These are phyloP conservation scores for Camellia japonica DNA, from an alignment of 148 eudicot genomes.

Conservation along the genomic window DNA sequence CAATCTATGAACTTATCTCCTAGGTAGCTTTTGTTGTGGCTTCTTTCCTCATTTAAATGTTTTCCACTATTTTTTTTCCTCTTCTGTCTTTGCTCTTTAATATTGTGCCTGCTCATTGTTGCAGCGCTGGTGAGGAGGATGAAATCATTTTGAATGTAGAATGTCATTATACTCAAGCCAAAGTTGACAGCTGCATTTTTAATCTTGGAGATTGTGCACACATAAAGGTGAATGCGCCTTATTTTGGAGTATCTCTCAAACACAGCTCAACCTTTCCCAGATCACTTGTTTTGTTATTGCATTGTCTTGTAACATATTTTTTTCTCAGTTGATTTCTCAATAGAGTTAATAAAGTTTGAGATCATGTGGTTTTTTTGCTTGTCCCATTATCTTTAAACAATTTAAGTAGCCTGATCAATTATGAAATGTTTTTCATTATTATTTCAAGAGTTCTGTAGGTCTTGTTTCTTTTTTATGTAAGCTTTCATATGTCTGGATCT, in stretches of 20 bases:
- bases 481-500: no score
- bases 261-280: neutral
- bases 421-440: neutral
- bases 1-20: constrained; percentile 34
- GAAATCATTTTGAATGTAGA: constrained; percentile 65
- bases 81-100: constrained; percentile 22
- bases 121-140: constrained; percentile 77
- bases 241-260: neutral
- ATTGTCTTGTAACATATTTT: neutral
- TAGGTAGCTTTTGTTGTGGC: constrained; percentile 23
- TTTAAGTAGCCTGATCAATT: neutral
- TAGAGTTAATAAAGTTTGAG: neutral
- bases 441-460: neutral
- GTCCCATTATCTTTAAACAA: neutral
- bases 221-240: constrained; percentile 53
- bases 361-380: neutral
- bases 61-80: constrained; percentile 12
- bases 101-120: constrained; percentile 15
- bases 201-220: constrained; percentile 78
- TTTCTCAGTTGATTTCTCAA: neutral
- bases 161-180: constrained; percentile 74
- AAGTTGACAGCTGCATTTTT: constrained; percentile 42
- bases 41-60: neutral
- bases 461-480: neutral
- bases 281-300: neutral